A percentile compares a stretch with the other conserved stretches of the same genome.
Evolutionary conservation across 306 rosid species (phyloP).

Genomic region (Cotoneaster glaucophyllus): DNA sequence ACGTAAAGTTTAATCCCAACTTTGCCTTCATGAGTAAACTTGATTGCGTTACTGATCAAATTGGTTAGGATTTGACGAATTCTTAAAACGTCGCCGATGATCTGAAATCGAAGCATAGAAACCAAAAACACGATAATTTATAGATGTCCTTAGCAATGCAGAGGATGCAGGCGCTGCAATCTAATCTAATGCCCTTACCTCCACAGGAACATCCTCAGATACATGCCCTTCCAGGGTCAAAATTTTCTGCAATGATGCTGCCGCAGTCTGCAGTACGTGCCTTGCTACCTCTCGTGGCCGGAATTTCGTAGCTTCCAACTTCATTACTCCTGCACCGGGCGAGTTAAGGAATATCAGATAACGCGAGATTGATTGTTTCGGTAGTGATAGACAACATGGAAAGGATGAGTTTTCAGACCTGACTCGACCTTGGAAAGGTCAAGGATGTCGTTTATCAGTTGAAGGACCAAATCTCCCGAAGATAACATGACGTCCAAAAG

Average conservation of each 20-base stretch:
- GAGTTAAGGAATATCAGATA: background rate
- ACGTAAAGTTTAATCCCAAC: constrained; percentile 78
- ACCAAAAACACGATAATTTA: background rate
- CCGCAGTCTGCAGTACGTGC: constrained; percentile 95
- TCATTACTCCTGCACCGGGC: constrained; percentile 68
- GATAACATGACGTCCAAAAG: constrained; percentile 84
- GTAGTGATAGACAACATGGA: background rate
- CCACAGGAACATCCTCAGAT: constrained; percentile 81
- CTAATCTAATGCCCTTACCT: constrained; percentile 39
- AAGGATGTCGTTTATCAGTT: constrained; percentile 89
- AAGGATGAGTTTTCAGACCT: constrained; percentile 40
- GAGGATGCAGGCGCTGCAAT: background rate
- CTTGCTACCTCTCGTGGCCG: constrained; percentile 81
- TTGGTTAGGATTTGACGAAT: constrained; percentile 90
- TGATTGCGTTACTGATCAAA: constrained; percentile 83
- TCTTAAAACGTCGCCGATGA: constrained; percentile 85
- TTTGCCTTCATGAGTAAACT: constrained; percentile 93
- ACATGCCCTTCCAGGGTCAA: constrained; percentile 85
- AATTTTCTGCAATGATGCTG: constrained; percentile 83
- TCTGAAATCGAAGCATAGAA: constrained; percentile 37
- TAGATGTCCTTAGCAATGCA: background rate
- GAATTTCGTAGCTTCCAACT: constrained; percentile 84
- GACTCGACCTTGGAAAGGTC: constrained; percentile 97
- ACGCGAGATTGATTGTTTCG: background rate
- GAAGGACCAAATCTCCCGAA: constrained; percentile 94